Evolutionary conservation across 768 basidiomycete genomes (phyloP), one percentile per base, ranked within the genome.

Genomic region (Boletus tomentosulus): DNA sequence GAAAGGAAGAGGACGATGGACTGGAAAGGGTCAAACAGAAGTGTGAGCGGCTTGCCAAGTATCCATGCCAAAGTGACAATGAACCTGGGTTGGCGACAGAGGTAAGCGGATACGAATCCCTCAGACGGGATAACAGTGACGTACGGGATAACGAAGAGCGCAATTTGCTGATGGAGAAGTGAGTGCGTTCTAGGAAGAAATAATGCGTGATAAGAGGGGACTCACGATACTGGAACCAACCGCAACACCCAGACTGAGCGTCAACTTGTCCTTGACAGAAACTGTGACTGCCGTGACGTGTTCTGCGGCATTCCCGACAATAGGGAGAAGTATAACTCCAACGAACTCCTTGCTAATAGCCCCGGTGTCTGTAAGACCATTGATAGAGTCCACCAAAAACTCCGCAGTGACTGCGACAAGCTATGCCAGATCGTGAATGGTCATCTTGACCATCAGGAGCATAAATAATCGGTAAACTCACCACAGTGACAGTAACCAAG

Each of bases 271-370:
- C 71, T 95, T 95, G 54, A 92, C 87, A 0, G 93, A 90, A 7
- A 94, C 93, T 1, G 87, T 87, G 27, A 97, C 91, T 13, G 94
- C 93, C 3, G 92, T 97, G 37, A 86, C 86, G 65, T 95, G 93
- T 65, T 97, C 94, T 51, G 89, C 92, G 6, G 91, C 88, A 65
- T 92, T 93, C 19, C 91, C 91, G 13, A 94, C 93, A 35, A 97
- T 92, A 6, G 96, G 96, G 8, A 98, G 78, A 13, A 98, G 75
- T 59, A 88, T 87, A 39, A 97, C 70, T 12, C 90, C 94, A 56
- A 97, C 86, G 65, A 93, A 98, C 66, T 89, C 89, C 56, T 82
- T 80, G 54, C 74, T 81, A 51, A 98, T 86, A 7, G 25, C 15
- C 24, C 84, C 83, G 0, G 62, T 62, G 0, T 60, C 62, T 0